Conservation (phyloP, 352 stramenopile species). For the Globisporangium camurandrum region DNA sequence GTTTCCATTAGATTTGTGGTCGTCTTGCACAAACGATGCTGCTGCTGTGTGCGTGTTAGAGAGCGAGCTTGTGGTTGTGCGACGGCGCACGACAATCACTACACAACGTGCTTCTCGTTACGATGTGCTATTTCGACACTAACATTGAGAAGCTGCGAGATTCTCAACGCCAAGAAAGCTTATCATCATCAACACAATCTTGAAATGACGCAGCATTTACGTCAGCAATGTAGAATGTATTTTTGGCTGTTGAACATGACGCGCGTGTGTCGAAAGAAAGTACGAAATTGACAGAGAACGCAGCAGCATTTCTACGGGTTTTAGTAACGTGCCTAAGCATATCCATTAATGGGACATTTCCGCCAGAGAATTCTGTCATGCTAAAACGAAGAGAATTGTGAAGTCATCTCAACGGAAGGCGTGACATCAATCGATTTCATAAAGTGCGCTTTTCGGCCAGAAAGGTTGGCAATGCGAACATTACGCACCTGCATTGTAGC, state of each 20-base stretch:
- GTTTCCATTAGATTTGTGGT: conserved; percentile 8
- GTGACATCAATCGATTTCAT: too few relatives aligned
- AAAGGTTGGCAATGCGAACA: too few relatives aligned
- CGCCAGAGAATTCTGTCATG: too few relatives aligned
- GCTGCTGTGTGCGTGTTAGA: neutral
- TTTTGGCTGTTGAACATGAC: neutral
- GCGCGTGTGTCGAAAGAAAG: neutral
- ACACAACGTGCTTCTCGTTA: too few relatives aligned
- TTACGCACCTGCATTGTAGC: too few relatives aligned
- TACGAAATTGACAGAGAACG: neutral
- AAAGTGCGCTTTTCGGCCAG: too few relatives aligned
- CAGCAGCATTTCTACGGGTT: too few relatives aligned
- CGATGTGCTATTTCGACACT: conserved; percentile 9
- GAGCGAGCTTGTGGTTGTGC: neutral
- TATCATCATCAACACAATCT: neutral
- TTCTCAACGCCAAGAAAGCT: neutral
- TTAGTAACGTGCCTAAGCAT: neutral
- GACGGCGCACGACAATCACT: too few relatives aligned
- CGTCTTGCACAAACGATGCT: neutral
- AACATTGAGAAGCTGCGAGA: neutral
- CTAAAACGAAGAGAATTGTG: too few relatives aligned
- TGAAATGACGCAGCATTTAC: neutral
- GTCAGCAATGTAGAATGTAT: neutral
- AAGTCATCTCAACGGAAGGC: too few relatives aligned
- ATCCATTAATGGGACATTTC: neutral